Base-by-base conservation (phyloP, 2,329 filamentous ascomycete species). In the Pestalotiopsis sp. region DNA sequence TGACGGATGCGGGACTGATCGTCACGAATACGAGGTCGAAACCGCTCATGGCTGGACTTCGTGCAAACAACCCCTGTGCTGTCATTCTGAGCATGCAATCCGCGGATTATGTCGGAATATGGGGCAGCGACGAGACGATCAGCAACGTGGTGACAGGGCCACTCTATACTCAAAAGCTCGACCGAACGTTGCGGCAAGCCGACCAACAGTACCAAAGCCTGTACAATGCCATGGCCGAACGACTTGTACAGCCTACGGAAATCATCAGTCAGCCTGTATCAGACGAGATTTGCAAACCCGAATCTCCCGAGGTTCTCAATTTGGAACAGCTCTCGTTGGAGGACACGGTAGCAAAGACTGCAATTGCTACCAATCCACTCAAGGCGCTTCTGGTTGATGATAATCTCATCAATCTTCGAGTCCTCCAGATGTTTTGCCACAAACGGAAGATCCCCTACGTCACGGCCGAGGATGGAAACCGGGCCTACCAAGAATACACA, bases 331-430 rank as follows among this genome's bases (percentile, higher is more conserved):
- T 58, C 4, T 17, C 23, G 23, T 36, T 65, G 7, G 45, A 38
- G 27, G 49, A 31, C 17, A 23, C 7, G 13, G 14, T 36, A 7
- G 20, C 41, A 65, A 57, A 12, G 25, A n/a, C 25, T 25, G 20
- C 20, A 20, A 9, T 23, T 23, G 17, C n/a, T 38, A 58, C 13
- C 25, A 12, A 9, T 13, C 64, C 64, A 23, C 64, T 63, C 12
- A 60, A 58, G 38, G 67, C 67, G 17, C 63, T 68, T 31, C 57
- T 68, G 41, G 67, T 68, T 14, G 67, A 68, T n/a, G 67, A 68
- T 41, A 68, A 68, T 36, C 38, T 27, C 9, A 68, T 68, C 39
- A 68, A 68, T 14, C 63, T 68, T 2, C 64, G 64, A 57, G 64
- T 68, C 4, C 23, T 68, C 2, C 63, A 68, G 39, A 68, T 65